These are phyloP conservation scores for Tillandsia fasciculata DNA, from an alignment of 176 grass and related monocot genomes.

Conservation along the genomic window DNA sequence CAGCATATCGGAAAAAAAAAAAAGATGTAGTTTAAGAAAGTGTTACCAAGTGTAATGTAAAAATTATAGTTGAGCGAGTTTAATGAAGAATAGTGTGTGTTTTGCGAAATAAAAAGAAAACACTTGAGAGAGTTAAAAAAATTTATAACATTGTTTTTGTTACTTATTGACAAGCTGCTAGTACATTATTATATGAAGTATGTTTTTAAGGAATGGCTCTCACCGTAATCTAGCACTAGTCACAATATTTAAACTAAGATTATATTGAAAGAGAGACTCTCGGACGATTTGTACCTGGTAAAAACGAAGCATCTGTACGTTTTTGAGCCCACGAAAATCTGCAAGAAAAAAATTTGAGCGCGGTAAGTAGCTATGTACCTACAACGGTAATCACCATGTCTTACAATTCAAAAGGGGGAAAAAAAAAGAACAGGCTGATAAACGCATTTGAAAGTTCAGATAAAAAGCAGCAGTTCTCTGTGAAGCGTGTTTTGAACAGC, in stretches of 20 bases:
- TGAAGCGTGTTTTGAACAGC: not conserved
- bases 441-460: not conserved
- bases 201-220: not conserved
- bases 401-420: conserved; percentile 2
- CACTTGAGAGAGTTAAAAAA: too few species aligned
- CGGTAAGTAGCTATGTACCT: conserved; percentile 18
- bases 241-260: not conserved
- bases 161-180: too few species aligned
- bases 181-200: too few species aligned
- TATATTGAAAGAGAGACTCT: not conserved
- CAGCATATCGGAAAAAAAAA: not conserved
- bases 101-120: too few species aligned
- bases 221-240: not conserved
- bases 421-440: conserved; percentile 12
- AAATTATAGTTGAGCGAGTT: not conserved
- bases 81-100: too few species aligned
- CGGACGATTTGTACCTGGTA: conserved; percentile 30
- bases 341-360: conserved; percentile 5
- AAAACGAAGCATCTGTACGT: conserved; percentile 38
- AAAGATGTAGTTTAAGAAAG: not conserved
- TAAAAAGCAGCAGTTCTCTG: not conserved
- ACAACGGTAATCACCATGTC: not conserved
- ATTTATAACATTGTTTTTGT: too few species aligned
- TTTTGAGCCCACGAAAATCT: conserved; percentile 67
- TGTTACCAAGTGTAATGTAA: not conserved